Conservation (phyloP, 306 rosid genomes). For the Rosa persica region DNA sequence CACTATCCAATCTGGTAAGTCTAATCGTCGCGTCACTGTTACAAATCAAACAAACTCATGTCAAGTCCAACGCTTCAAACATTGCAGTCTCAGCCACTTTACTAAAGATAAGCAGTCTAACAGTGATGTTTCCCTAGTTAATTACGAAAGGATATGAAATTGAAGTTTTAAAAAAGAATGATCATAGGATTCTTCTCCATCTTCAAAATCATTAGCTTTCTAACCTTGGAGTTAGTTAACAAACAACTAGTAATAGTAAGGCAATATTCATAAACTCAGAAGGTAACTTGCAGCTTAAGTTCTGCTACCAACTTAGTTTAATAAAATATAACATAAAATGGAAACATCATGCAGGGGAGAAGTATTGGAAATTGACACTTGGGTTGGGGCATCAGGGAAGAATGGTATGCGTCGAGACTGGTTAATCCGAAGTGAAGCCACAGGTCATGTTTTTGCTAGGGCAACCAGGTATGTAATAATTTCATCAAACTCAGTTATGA, state of each 20-base stretch:
- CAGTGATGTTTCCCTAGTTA: background rate
- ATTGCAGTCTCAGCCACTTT: conserved; percentile 8
- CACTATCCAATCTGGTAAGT: conserved; percentile 82
- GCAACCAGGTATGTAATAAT: conserved; percentile 63
- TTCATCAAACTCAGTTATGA: background rate
- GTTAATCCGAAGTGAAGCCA: conserved; percentile 78
- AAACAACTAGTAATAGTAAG: background rate
- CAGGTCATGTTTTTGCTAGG: conserved; percentile 67
- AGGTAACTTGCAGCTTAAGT: background rate
- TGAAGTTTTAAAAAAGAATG: background rate
- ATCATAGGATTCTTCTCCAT: conserved; percentile 16
- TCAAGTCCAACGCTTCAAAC: background rate
- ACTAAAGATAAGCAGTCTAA: background rate
- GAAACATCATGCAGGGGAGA: conserved; percentile 67
- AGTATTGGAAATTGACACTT: conserved; percentile 83
- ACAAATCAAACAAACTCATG: background rate
- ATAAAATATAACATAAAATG: background rate
- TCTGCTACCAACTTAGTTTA: background rate
- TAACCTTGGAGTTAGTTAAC: background rate
- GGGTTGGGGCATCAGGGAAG: conserved; percentile 98
- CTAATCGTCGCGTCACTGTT: background rate
- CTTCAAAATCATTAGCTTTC: background rate
- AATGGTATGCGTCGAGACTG: conserved; percentile 93
- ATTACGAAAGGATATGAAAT: background rate
- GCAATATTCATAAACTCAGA: background rate